Percentiles rank a stretch among this genome's conserved stretches.
phyloP scores from a whole-genome alignment of 306 rosid species.

The Arachis stenosperma region DNA sequence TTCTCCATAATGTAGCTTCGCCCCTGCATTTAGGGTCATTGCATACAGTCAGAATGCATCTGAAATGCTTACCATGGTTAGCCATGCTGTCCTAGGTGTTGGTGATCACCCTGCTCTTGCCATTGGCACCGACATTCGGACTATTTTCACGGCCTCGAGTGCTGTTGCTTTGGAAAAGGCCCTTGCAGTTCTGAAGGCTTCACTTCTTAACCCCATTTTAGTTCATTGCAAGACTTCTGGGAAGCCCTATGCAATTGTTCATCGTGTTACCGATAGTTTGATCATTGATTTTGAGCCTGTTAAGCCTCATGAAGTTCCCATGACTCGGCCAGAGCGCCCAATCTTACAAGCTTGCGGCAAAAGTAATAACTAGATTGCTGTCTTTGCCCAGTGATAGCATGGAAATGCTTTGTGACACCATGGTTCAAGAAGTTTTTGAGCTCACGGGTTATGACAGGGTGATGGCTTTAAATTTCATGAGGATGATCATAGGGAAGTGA shows the following conservation, averaged over 20 bases:
- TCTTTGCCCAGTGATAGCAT: slow-evolving; percentile 78
- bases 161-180: slow-evolving; percentile 80
- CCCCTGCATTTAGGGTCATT: slow-evolving; percentile 69
- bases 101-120: slow-evolving; percentile 79
- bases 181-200: slow-evolving; percentile 71
- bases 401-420: slow-evolving; percentile 77
- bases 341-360: slow-evolving; percentile 83
- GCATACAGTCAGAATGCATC: slow-evolving; percentile 90
- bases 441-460: slow-evolving; percentile 92
- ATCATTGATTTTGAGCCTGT: slow-evolving; percentile 85
- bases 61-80: slow-evolving; percentile 81
- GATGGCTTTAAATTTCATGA: slow-evolving; percentile 90
- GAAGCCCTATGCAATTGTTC: slow-evolving; percentile 82
- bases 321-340: slow-evolving; percentile 84
- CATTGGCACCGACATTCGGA: slow-evolving; percentile 70
- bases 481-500: slow-evolving; percentile 87
- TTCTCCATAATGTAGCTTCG: no score
- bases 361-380: slow-evolving; percentile 72
- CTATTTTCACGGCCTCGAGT: slow-evolving; percentile 73
- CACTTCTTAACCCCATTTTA: slow-evolving; percentile 80
- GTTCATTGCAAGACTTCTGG: slow-evolving; percentile 90
- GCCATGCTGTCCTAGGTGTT: slow-evolving; percentile 83
- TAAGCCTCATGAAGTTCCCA: slow-evolving; percentile 72
- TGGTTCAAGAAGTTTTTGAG: slow-evolving; percentile 86
- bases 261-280: slow-evolving; percentile 73